Evolutionary conservation across 805 yeast species (phyloP).

Genomic region (Metschnikowia drakensbergensis): DNA sequence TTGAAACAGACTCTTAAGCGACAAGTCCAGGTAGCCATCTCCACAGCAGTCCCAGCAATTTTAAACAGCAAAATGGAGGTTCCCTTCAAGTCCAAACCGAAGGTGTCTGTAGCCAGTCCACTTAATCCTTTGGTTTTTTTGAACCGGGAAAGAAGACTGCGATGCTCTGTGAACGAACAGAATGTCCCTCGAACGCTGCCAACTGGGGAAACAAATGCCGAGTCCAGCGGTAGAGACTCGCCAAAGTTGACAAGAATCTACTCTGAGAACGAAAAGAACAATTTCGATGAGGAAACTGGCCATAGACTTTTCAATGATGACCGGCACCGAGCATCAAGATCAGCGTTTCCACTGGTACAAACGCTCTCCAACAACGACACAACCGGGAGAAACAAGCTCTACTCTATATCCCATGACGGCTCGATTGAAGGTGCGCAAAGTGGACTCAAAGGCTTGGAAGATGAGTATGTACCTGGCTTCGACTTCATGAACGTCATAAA

Average conservation of each 20-base stretch:
- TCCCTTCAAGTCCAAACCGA: slow-evolving; percentile 38
- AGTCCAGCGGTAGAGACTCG: slow-evolving; percentile 11
- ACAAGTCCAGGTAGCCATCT: not conserved
- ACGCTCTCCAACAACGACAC: not conserved
- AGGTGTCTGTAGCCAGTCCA: slow-evolving; percentile 26
- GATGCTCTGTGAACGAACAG: slow-evolving; percentile 6
- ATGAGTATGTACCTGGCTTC: slow-evolving; percentile 73
- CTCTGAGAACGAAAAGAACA: slow-evolving; percentile 62
- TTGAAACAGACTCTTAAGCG: not conserved
- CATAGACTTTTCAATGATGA: slow-evolving; percentile 52
- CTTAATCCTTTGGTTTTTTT: slow-evolving; percentile 10
- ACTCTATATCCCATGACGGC: slow-evolving; percentile 30
- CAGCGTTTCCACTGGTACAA: slow-evolving; percentile 12
- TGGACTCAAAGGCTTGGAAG: slow-evolving; percentile 51
- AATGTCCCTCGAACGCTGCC: not conserved
- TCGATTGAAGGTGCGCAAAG: slow-evolving; percentile 16
- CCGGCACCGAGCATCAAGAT: slow-evolving; percentile 41
- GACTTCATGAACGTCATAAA: slow-evolving; percentile 49
- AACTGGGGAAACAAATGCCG: not conserved
- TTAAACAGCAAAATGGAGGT: slow-evolving; percentile 28
- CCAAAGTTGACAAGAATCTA: slow-evolving; percentile 49
- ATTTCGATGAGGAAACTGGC: slow-evolving; percentile 55
- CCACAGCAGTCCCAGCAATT: not conserved
- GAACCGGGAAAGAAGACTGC: slow-evolving; percentile 4
- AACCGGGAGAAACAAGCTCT: slow-evolving; percentile 19